Evolutionary conservation across 306 rosid species (phyloP), one percentile per base, ranked within the genome.

Genomic region (Alnus rubra): DNA sequence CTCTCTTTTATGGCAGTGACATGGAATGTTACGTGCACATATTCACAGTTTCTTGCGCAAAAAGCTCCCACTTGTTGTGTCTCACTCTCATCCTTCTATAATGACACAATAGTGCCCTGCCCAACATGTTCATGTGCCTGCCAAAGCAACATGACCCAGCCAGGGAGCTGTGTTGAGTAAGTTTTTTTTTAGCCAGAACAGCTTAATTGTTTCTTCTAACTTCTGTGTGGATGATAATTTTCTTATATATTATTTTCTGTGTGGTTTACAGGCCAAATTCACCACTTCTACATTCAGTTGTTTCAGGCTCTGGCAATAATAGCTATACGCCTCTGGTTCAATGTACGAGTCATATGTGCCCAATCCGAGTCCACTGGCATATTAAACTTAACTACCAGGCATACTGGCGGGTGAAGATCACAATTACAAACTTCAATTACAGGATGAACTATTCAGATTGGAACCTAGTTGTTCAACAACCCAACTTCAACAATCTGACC

Each of bases 321-420:
- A 74, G 48, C 56, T 35, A 73, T 64, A 39, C 83, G 2, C 97
- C 98, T 79, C 73, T 89, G 82, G 93, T 94, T 81, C 93, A 67
- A 74, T 92, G 98, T 47, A 94, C 98, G 7, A 64, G 84, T 37
- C 98, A 94, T 80, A 90, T 89, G 97, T 94, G 98, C 76, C 98
- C 98, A 0, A 84, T 92, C 49, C 89, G 97, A 80, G 82, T 94
- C 80, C 98, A 94, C 84, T 94, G 98, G 98, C 97, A 94, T 14
- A 81, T 94, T 60, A 94, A 94, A 81, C 70, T 86, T 33, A 92
- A 91, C 85, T 94, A 94, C 90, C 80, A 84, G 82, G 88, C 89
- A 77, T 94, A 94, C 55, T 94, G 97, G 97, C 91, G 97, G 0
- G 98, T 87, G 75, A 94, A 94, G 88, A 77, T 94, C 78, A 90